phyloP scores from a whole-genome alignment of 1,284 basidiomycete genomes.

The Hortiboletus rubellus region DNA sequence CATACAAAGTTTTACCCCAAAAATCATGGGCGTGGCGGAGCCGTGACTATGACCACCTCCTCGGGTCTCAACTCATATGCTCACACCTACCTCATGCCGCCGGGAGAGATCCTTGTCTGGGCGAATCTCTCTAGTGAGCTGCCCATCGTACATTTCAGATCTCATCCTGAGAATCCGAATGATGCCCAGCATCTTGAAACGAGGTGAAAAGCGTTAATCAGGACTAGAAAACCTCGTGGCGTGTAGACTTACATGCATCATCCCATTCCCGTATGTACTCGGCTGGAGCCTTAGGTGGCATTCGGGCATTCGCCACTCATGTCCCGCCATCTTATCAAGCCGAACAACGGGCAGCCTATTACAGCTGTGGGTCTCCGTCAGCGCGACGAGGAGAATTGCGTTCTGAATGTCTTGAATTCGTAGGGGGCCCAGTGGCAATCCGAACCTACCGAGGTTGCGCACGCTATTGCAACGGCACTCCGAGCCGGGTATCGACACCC shows the following conservation, averaged over 20 bases:
- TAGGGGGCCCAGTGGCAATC: slow-evolving; percentile 76
- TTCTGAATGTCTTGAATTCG: neutral
- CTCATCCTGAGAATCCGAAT: neutral
- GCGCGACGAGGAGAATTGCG: neutral
- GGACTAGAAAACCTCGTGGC: too few species aligned
- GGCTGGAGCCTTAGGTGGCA: too few species aligned
- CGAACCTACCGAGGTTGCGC: slow-evolving; percentile 64
- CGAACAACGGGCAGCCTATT: slow-evolving; percentile 69
- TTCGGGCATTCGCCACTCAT: neutral
- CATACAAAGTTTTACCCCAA: slow-evolving; percentile 51
- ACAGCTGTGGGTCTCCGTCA: slow-evolving; percentile 75
- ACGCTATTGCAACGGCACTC: slow-evolving; percentile 72
- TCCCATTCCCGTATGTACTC: too few species aligned
- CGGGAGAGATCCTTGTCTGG: slow-evolving; percentile 51
- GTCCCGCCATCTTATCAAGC: slow-evolving; percentile 51
- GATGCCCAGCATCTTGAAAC: too few species aligned
- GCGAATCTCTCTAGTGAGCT: slow-evolving; percentile 47
- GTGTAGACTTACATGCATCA: too few species aligned
- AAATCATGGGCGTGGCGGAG: slow-evolving; percentile 30
- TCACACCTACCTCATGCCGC: slow-evolving; percentile 57
- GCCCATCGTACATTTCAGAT: neutral
- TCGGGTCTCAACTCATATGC: slow-evolving; percentile 61
- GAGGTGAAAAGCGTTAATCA: too few species aligned
- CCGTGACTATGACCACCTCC: slow-evolving; percentile 38
- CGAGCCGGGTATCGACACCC: slow-evolving; percentile 80